Percentiles rank a stretch among this genome's conserved stretches.
phyloP scores from a whole-genome alignment of 768 basidiomycete species.

The Serpula lacrymans region DNA sequence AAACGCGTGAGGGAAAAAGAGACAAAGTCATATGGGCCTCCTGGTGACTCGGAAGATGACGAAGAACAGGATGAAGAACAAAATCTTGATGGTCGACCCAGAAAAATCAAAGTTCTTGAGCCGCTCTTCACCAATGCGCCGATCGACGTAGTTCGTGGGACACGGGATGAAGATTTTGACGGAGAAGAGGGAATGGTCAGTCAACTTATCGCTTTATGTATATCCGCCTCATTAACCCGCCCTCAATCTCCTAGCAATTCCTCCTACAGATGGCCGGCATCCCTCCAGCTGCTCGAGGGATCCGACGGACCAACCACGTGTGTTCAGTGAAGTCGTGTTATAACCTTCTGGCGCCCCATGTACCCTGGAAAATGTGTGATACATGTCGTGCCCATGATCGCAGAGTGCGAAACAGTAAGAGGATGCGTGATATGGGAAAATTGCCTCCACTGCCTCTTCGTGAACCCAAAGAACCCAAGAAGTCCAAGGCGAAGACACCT shows the following conservation, averaged over 20 bases:
- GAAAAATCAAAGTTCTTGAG: slow-evolving; percentile 2
- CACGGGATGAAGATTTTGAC: slow-evolving; percentile 4
- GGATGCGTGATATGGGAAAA: slow-evolving; percentile 19
- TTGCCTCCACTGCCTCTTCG: slow-evolving; percentile 3
- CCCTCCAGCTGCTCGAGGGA: slow-evolving; percentile 27
- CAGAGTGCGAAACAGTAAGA: slow-evolving; percentile 24
- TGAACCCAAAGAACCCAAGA: background rate
- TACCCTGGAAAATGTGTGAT: slow-evolving; percentile 50
- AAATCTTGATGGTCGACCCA: no score
- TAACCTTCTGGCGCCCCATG: slow-evolving; percentile 39
- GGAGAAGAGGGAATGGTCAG: slow-evolving; percentile 4
- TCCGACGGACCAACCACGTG: slow-evolving; percentile 30
- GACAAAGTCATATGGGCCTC: slow-evolving; percentile 31
- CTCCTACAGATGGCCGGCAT: slow-evolving; percentile 8
- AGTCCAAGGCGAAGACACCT: no score
- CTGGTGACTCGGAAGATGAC: slow-evolving; percentile 5
- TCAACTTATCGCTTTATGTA: background rate
- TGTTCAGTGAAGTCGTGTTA: slow-evolving; percentile 40
- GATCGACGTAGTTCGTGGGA: slow-evolving; percentile 5
- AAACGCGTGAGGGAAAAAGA: slow-evolving; percentile 51
- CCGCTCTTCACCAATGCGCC: slow-evolving; percentile 5
- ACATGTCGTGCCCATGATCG: slow-evolving; percentile 38
- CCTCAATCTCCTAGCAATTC: no score
- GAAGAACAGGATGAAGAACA: slow-evolving; percentile 11
- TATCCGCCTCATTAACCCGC: background rate